Conservation (phyloP, 164 flowering plant species). For the Annona cherimola region DNA sequence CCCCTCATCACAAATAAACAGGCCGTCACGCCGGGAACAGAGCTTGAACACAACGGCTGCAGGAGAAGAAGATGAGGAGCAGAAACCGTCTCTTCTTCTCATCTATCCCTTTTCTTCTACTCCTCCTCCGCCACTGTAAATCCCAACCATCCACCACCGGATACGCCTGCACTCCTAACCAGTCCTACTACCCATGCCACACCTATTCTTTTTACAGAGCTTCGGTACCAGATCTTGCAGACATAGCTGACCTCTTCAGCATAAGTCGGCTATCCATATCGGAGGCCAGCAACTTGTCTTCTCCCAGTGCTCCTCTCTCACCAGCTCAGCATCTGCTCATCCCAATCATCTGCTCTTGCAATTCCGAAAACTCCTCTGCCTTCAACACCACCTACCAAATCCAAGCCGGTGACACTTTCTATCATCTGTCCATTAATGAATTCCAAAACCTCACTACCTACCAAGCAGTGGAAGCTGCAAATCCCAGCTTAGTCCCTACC, state of each 20-base stretch:
- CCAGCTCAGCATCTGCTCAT: conserved; percentile 59
- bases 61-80: background rate
- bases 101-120: conserved; percentile 6
- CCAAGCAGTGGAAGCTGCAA: conserved; percentile 59
- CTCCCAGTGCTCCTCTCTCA: conserved; percentile 41
- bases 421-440: conserved; percentile 34
- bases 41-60: background rate
- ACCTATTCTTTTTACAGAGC: conserved; percentile 63
- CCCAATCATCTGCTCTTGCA: conserved; percentile 71
- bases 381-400: conserved; percentile 45
- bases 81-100: background rate
- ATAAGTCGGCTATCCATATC: conserved; percentile 63
- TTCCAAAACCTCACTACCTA: conserved; percentile 71
- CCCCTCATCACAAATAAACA: too few species aligned
- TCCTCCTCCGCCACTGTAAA: conserved; percentile 10
- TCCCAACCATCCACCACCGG: conserved; percentile 37
- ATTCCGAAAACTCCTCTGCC: conserved; percentile 42
- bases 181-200: conserved; percentile 45
- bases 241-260: conserved; percentile 69
- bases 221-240: conserved; percentile 50
- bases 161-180: conserved; percentile 47
- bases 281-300: conserved; percentile 62
- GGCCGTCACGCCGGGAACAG: too few species aligned
- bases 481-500: conserved; percentile 54
- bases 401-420: conserved; percentile 52